Evolutionary conservation across 2,329 filamentous ascomycete genomes (phyloP).

Genomic region (Ustulina deusta): DNA sequence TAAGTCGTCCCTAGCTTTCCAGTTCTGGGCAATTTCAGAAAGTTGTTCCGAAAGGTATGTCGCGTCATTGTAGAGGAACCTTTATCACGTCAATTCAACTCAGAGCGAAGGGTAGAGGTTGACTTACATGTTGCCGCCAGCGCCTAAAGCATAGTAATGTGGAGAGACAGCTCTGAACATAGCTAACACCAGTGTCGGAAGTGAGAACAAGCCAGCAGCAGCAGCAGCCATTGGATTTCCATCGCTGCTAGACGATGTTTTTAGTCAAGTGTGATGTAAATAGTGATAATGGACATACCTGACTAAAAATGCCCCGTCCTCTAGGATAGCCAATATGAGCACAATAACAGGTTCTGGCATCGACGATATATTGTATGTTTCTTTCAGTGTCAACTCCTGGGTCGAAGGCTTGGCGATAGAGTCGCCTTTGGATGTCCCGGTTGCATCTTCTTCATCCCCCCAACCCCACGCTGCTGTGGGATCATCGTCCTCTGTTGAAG

Average conservation of each 20-base stretch:
- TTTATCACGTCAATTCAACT: slow-evolving; percentile 47
- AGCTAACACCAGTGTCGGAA: slow-evolving; percentile 80
- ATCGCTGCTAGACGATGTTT: slow-evolving; percentile 52
- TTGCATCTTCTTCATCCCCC: slow-evolving; percentile 73
- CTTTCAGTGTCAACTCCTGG: slow-evolving; percentile 80
- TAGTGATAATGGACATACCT: slow-evolving; percentile 52
- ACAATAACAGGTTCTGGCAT: slow-evolving; percentile 83
- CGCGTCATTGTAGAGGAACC: slow-evolving; percentile 76
- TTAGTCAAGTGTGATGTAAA: slow-evolving; percentile 25
- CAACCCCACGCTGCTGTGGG: slow-evolving; percentile 83
- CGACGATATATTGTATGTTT: slow-evolving; percentile 89
- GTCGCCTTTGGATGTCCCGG: slow-evolving; percentile 48
- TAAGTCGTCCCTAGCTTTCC: slow-evolving; percentile 67
- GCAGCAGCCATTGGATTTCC: slow-evolving; percentile 73
- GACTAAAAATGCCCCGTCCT: slow-evolving; percentile 71
- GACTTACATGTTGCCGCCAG: slow-evolving; percentile 73
- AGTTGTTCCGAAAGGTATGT: slow-evolving; percentile 72
- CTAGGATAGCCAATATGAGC: slow-evolving; percentile 69
- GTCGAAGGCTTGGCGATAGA: slow-evolving; percentile 50
- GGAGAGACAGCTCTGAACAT: slow-evolving; percentile 83
- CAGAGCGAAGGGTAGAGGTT: background rate
- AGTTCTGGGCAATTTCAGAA: slow-evolving; percentile 60
- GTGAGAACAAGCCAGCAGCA: slow-evolving; percentile 74
- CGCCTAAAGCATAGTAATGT: slow-evolving; percentile 75
- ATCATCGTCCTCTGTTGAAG: slow-evolving; percentile 51